Evolutionary conservation across 106 monocot genomes (phyloP).

Genomic region (Dactylorhiza incarnata): DNA sequence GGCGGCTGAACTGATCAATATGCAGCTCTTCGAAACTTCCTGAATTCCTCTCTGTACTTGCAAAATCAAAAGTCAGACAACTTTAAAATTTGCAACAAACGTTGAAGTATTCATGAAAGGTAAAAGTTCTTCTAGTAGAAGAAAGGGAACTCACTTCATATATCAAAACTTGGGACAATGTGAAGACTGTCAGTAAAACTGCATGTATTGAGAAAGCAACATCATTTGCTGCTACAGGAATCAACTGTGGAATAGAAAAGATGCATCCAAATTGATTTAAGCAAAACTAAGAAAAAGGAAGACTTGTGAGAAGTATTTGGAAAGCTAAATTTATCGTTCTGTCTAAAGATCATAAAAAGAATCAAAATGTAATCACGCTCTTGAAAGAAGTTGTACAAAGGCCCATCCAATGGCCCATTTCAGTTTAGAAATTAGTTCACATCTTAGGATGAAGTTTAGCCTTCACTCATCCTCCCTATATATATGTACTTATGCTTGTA

Average conservation of each 20-base stretch:
- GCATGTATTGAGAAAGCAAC: conserved; percentile 95
- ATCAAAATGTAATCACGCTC: background rate
- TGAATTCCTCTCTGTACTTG: conserved; percentile 51
- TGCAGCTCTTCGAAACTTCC: conserved; percentile 66
- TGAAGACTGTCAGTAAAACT: conserved; percentile 74
- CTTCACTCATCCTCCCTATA: too few species aligned
- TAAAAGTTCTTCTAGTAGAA: background rate
- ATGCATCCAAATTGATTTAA: background rate
- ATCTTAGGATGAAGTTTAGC: too few species aligned
- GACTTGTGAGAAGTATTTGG: background rate
- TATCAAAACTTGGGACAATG: conserved; percentile 75
- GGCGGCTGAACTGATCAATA: conserved; percentile 44
- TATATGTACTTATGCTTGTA: too few species aligned
- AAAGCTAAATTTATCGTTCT: background rate
- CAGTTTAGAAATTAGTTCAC: too few species aligned
- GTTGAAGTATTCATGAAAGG: background rate
- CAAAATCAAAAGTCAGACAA: background rate
- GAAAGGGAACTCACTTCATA: conserved; percentile 60
- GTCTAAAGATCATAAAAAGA: background rate
- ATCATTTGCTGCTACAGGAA: conserved; percentile 97
- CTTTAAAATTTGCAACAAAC: background rate
- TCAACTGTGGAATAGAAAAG: conserved; percentile 40
- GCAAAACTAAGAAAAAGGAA: background rate
- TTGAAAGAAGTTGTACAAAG: background rate
- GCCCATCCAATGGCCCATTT: too few species aligned